Conservation (phyloP, 2,329 filamentous ascomycete species). For the Elsinoe australis region DNA sequence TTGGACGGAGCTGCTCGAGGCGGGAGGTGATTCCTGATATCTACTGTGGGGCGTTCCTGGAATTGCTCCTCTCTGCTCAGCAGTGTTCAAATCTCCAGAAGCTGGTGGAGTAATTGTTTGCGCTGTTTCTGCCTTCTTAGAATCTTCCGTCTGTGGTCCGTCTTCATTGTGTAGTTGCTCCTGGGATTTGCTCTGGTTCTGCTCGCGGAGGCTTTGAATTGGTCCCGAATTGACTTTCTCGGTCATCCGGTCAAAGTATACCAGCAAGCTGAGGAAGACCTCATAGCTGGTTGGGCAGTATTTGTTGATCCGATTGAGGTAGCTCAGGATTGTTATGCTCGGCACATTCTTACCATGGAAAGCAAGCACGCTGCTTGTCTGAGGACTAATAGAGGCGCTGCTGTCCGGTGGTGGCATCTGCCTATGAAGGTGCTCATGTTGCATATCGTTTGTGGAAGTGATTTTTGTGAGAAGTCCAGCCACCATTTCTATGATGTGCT, state of each 20-base stretch:
- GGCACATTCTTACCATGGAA: constrained; percentile 98
- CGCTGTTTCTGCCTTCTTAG: constrained; percentile 26
- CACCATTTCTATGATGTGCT: constrained; percentile 98
- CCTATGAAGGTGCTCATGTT: constrained; percentile 84
- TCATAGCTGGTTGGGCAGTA: constrained; percentile 98
- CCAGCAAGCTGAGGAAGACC: constrained; percentile 87
- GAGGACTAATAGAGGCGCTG: constrained; percentile 51
- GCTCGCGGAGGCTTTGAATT: constrained; percentile 53
- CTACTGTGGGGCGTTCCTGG: constrained; percentile 33
- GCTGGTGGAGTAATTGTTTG: constrained; percentile 44
- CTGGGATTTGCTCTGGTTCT: constrained; percentile 36
- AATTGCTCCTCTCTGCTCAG: constrained; percentile 26
- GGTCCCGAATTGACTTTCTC: constrained; percentile 83
- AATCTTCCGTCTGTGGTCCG: constrained; percentile 26
- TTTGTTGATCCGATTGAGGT: constrained; percentile 91
- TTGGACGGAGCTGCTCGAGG: constrained; percentile 22
- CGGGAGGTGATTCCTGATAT: constrained; percentile 22
- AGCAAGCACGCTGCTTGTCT: constrained; percentile 71
- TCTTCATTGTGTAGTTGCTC: neutral
- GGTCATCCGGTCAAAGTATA: constrained; percentile 99
- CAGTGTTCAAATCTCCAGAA: constrained; percentile 41
- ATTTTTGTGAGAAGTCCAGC: constrained; percentile 94
- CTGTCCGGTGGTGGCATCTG: constrained; percentile 56
- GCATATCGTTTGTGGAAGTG: constrained; percentile 87
- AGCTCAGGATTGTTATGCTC: constrained; percentile 93